Percentiles rank a stretch among this genome's conserved stretches.
Conservation (phyloP, 2,329 filamentous ascomycete genomes). For the Aspergillus sergii region DNA sequence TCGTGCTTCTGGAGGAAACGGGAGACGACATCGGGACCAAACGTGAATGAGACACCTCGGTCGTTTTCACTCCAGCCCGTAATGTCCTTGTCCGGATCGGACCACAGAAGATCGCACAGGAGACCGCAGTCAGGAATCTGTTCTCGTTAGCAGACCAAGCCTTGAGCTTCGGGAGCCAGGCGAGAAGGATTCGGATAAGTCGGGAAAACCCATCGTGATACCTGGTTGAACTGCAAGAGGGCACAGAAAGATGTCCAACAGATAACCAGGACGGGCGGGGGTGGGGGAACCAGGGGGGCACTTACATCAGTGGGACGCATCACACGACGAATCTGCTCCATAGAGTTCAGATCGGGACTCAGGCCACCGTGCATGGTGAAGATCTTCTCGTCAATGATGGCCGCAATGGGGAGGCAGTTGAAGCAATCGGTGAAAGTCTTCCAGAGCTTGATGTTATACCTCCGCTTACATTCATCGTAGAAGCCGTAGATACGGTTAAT, state of each 20-base stretch:
- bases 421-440: constrained; percentile 99
- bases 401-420: constrained; percentile 97
- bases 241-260: background rate
- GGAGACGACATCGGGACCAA: constrained; percentile 94
- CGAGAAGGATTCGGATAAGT: constrained; percentile 19
- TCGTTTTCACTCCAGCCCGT: constrained; percentile 99
- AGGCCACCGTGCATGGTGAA: constrained; percentile 99
- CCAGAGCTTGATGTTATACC: constrained; percentile 99
- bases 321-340: constrained; percentile 99
- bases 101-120: constrained; percentile 97
- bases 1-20: constrained; percentile 98
- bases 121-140: constrained; percentile 98
- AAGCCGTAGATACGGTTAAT: constrained; percentile 99
- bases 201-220: background rate
- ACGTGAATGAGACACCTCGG: constrained; percentile 97
- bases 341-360: constrained; percentile 96
- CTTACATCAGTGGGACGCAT: constrained; percentile 99
- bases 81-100: constrained; percentile 98
- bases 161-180: constrained; percentile 34
- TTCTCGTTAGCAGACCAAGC: constrained; percentile 44
- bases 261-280: constrained; percentile 7
- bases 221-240: background rate
- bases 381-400: constrained; percentile 99
- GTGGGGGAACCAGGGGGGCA: constrained; percentile 31
- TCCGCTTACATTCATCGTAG: constrained; percentile 99